phyloP scores from a whole-genome alignment of 768 basidiomycete genomes.

The Serendipita sp. region DNA sequence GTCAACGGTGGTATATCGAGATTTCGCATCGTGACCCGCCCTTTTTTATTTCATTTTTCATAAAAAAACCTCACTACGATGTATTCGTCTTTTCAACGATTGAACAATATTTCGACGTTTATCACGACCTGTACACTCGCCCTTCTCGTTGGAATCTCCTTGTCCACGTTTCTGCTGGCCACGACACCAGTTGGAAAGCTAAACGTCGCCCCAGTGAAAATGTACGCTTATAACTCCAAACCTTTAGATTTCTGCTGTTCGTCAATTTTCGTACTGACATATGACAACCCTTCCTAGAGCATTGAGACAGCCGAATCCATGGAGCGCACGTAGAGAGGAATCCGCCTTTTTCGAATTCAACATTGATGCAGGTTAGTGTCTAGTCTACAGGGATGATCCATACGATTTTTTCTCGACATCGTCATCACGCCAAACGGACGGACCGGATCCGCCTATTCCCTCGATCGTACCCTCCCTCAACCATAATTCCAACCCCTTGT shows the following conservation, averaged over 20 bases:
- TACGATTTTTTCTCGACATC: too few species aligned
- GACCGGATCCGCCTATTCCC: neutral
- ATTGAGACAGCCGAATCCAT: constrained; percentile 25
- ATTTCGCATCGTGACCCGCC: neutral
- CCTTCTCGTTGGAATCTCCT: constrained; percentile 50
- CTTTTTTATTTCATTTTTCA: too few species aligned
- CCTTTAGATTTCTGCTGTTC: neutral
- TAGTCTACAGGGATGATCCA: neutral
- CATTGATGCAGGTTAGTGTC: constrained; percentile 50
- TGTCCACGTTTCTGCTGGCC: constrained; percentile 55
- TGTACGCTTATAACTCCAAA: constrained; percentile 30
- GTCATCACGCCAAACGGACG: neutral
- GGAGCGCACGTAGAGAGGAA: constrained; percentile 48
- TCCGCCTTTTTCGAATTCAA: constrained; percentile 71
- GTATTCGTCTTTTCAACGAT: constrained; percentile 26
- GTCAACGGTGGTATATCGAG: too few species aligned
- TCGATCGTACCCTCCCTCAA: neutral
- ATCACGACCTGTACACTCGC: constrained; percentile 63
- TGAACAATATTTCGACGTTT: constrained; percentile 60
- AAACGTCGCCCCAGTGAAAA: constrained; percentile 51
- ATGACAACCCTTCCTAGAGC: constrained; percentile 3
- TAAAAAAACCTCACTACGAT: neutral
- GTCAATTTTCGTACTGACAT: neutral
- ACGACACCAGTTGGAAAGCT: constrained; percentile 40
- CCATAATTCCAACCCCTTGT: too few species aligned